Conservation (phyloP, 805 yeast species). For the Candida rishiriensis region DNA sequence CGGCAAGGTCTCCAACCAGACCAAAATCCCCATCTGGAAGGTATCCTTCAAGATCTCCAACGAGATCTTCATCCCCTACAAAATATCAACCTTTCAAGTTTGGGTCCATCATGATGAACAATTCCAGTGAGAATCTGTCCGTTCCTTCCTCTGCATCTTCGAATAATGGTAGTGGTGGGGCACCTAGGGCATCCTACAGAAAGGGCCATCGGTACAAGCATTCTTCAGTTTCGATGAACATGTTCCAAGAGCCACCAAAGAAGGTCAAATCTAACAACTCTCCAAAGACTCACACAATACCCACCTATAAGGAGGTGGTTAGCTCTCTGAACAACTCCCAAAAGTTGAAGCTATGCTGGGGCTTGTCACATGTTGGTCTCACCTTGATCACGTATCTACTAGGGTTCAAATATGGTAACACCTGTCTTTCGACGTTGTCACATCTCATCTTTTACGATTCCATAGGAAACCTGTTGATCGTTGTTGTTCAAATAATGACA, state of each 20-base stretch:
- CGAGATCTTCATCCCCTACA: slow-evolving; percentile 29
- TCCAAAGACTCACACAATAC: slow-evolving; percentile 68
- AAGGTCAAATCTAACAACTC: slow-evolving; percentile 53
- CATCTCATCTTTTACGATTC: slow-evolving; percentile 88
- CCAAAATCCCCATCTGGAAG: slow-evolving; percentile 24
- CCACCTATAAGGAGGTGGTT: slow-evolving; percentile 59
- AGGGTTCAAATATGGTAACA: slow-evolving; percentile 55
- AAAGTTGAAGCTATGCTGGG: slow-evolving; percentile 54
- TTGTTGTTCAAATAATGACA: slow-evolving; percentile 73
- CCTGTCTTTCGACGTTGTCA: slow-evolving; percentile 69
- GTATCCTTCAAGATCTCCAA: slow-evolving; percentile 28
- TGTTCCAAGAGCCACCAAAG: slow-evolving; percentile 87
- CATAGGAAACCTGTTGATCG: slow-evolving; percentile 64
- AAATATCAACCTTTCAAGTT: slow-evolving; percentile 58
- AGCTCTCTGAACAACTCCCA: slow-evolving; percentile 58
- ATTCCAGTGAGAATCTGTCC: slow-evolving; percentile 16
- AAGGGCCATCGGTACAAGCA: slow-evolving; percentile 95
- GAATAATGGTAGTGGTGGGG: slow-evolving; percentile 4
- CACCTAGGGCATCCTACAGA: slow-evolving; percentile 61
- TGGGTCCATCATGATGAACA: slow-evolving; percentile 42
- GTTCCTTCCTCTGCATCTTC: slow-evolving; percentile 2
- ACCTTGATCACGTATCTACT: slow-evolving; percentile 54
- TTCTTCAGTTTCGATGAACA: slow-evolving; percentile 92
- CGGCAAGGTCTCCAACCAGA: slow-evolving; percentile 22
- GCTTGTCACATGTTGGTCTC: slow-evolving; percentile 48